phyloP scores from a whole-genome alignment of 2,329 filamentous ascomycete species.

The Zopfia rhizophila region DNA sequence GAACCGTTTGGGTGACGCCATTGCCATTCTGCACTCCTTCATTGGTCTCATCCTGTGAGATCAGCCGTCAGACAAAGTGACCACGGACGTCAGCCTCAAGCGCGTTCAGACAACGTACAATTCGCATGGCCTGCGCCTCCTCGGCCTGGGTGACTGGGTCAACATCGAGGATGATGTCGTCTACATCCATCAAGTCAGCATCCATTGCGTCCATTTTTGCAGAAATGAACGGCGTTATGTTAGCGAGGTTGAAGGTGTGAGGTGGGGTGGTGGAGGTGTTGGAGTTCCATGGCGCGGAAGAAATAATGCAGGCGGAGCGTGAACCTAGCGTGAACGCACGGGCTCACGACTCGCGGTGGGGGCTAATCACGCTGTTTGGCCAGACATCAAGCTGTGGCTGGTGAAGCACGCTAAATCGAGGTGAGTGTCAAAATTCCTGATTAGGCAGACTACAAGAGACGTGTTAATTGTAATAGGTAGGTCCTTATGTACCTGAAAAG shows the following conservation, averaged over 20 bases:
- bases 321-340: too few species aligned
- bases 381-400: too few species aligned
- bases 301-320: constrained; percentile 12
- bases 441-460: too few species aligned
- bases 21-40: constrained; percentile 3
- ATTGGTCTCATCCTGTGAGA: constrained; percentile 8
- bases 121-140: constrained; percentile 32
- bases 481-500: too few species aligned
- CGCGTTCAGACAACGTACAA: constrained; percentile 18
- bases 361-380: too few species aligned
- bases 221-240: too few species aligned
- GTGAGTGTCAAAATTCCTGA: too few species aligned
- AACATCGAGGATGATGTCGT: constrained; percentile 48
- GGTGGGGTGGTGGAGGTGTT: constrained; percentile 11
- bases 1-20: not conserved
- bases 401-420: too few species aligned
- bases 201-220: too few species aligned
- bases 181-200: constrained; percentile 47
- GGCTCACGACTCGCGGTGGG: too few species aligned
- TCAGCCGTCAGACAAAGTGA: constrained; percentile 17
- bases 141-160: constrained; percentile 33
- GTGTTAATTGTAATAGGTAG: too few species aligned
- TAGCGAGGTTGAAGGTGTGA: constrained; percentile 12
- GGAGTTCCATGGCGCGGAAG: constrained; percentile 7
- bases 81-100: constrained; percentile 6